phyloP scores from a whole-genome alignment of 75 land plant species.

The Picea sitchensis region DNA sequence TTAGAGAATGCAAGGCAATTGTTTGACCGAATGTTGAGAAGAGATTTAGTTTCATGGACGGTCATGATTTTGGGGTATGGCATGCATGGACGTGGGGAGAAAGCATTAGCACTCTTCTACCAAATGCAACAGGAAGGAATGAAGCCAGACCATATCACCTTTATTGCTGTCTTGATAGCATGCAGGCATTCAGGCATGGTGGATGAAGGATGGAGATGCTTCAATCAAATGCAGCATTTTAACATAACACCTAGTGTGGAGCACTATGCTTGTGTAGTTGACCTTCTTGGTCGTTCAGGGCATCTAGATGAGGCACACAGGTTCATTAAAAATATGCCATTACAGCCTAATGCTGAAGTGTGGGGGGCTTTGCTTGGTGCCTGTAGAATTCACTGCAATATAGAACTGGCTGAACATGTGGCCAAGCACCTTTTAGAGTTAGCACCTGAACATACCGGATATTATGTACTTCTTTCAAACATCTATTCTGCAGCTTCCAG shows the following conservation, averaged over 20 bases:
- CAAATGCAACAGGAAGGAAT: constrained; percentile 18
- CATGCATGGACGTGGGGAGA: constrained; percentile 13
- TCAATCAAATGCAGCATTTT: constrained; percentile 8
- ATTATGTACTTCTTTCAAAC: constrained; percentile 18
- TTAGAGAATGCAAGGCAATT: constrained; percentile 26
- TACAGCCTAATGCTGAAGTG: constrained; percentile 6
- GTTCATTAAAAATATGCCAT: constrained; percentile 8
- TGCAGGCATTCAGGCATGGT: constrained; percentile 8
- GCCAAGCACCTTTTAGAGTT: neutral
- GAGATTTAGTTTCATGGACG: constrained; percentile 59
- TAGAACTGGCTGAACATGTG: neutral
- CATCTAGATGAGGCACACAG: constrained; percentile 4
- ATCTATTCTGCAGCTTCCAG: constrained; percentile 10
- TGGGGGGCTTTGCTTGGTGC: constrained; percentile 17
- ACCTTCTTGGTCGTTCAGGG: constrained; percentile 19
- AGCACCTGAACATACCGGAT: neutral
- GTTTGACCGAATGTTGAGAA: constrained; percentile 29
- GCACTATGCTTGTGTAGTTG: constrained; percentile 17
- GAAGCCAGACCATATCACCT: constrained; percentile 16
- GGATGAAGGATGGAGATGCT: constrained; percentile 3
- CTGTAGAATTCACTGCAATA: constrained; percentile 17
- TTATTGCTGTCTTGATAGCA: constrained; percentile 15
- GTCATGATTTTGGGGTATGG: constrained; percentile 48
- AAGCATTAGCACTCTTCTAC: constrained; percentile 11
- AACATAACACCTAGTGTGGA: neutral